Evolutionary conservation across 1,284 basidiomycete species (phyloP).

Genomic region (Ceratobasidium theobromae): DNA sequence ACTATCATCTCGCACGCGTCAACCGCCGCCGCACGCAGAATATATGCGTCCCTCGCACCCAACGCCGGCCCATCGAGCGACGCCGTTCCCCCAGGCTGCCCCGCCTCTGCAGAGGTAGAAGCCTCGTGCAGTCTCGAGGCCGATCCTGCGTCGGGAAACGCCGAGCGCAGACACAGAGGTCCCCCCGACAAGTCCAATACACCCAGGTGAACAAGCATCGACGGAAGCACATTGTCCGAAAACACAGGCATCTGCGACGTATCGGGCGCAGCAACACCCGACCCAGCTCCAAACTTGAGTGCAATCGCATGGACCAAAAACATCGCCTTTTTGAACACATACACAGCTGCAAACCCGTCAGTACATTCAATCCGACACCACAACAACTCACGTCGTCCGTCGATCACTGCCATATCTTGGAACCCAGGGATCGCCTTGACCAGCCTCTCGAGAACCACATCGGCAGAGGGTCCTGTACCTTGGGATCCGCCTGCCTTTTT

Average conservation of each 20-base stretch:
- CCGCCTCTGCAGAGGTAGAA: slow-evolving; percentile 11
- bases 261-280: slow-evolving; percentile 58
- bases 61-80: slow-evolving; percentile 60
- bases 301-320: slow-evolving; percentile 74
- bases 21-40: slow-evolving; percentile 77
- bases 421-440: slow-evolving; percentile 75
- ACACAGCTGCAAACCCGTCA: slow-evolving; percentile 57
- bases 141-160: slow-evolving; percentile 13
- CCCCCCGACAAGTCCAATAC: slow-evolving; percentile 58
- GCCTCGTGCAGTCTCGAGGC: slow-evolving; percentile 23
- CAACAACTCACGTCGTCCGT: slow-evolving; percentile 58
- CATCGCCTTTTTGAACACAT: slow-evolving; percentile 86
- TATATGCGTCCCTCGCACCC: slow-evolving; percentile 62
- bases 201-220: slow-evolving; percentile 74
- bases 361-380: slow-evolving; percentile 5
- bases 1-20: slow-evolving; percentile 72
- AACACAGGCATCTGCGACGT: slow-evolving; percentile 70
- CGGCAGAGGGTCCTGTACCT: too few species aligned
- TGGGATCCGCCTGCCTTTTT: slow-evolving; percentile 49
- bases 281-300: slow-evolving; percentile 59
- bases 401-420: slow-evolving; percentile 65
- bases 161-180: background rate
- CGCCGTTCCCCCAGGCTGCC: slow-evolving; percentile 1
- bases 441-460: slow-evolving; percentile 68
- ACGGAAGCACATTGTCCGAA: slow-evolving; percentile 84